phyloP scores from a whole-genome alignment of 345 rosid genomes.

The Aegle marmelos region DNA sequence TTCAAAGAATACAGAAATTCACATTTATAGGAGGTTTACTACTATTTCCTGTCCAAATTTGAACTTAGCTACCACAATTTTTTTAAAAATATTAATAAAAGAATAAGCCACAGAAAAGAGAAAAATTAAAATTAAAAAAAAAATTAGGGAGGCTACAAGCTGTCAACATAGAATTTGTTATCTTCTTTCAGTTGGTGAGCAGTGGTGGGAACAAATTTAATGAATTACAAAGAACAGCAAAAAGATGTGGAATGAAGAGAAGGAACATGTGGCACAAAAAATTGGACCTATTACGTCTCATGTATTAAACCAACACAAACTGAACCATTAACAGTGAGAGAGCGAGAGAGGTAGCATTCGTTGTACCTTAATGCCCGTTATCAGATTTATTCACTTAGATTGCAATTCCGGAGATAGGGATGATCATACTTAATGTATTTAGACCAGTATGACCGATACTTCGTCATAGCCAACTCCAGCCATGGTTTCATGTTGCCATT shows the following conservation, averaged over 20 bases:
- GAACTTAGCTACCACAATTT: constrained; percentile 6
- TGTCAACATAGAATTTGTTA: constrained; percentile 22
- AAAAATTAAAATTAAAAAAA: neutral
- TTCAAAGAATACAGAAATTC: constrained; percentile 22
- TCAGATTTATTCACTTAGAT: constrained; percentile 50
- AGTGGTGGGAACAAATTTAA: constrained; percentile 34
- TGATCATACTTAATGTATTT: constrained; percentile 88
- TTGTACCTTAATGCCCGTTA: constrained; percentile 18
- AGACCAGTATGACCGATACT: constrained; percentile 86
- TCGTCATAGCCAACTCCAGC: constrained; percentile 97
- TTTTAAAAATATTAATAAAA: neutral
- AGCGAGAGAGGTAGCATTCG: constrained; percentile 10
- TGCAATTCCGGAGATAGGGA: constrained; percentile 81
- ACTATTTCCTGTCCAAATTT: constrained; percentile 7
- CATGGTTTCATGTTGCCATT: constrained; percentile 99
- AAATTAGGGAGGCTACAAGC: constrained; percentile 18
- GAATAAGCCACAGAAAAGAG: neutral
- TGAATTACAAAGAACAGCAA: constrained; percentile 37
- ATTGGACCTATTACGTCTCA: constrained; percentile 20
- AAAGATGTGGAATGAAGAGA: constrained; percentile 30
- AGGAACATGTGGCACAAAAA: constrained; percentile 22
- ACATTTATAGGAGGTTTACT: constrained; percentile 9
- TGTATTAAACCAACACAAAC: constrained; percentile 17
- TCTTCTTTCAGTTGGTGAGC: constrained; percentile 19
- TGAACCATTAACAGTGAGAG: constrained; percentile 13